Percentiles rank a stretch among this genome's conserved stretches.
These are phyloP conservation scores for Cladosporium sphaerospermum DNA, from an alignment of 2,329 filamentous ascomycete species.

Conservation along the genomic window DNA sequence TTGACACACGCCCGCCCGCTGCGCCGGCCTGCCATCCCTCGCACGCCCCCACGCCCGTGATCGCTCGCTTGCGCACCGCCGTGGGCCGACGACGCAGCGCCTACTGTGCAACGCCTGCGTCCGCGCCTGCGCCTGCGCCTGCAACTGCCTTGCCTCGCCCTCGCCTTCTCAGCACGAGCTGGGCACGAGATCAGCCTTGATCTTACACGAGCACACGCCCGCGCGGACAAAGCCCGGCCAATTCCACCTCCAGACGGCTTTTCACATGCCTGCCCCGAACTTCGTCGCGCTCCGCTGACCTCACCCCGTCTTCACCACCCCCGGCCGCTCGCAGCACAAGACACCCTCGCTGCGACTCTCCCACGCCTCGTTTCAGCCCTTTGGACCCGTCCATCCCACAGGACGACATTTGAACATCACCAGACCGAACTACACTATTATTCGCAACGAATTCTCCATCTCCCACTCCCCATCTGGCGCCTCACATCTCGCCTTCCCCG, in stretches of 20 bases:
- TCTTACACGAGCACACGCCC: too few species aligned
- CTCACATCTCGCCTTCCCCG: neutral
- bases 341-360: neutral
- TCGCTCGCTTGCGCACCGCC: conserved; percentile 5
- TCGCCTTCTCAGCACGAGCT: neutral
- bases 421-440: too few species aligned
- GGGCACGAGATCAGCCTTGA: neutral
- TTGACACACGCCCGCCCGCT: neutral
- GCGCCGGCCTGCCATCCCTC: neutral
- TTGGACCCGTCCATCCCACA: neutral
- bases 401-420: neutral
- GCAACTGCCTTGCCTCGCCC: too few species aligned
- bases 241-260: neutral
- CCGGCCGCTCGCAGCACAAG: neutral
- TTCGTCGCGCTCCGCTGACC: neutral
- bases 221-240: neutral
- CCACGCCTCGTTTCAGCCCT: neutral
- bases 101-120: too few species aligned
- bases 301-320: neutral
- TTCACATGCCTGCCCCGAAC: neutral
- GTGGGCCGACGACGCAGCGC: neutral
- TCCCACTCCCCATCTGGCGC: neutral
- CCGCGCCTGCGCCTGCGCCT: too few species aligned
- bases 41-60: neutral
- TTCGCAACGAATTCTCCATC: too few species aligned